These are phyloP conservation scores for Mixia osmundae DNA, from an alignment of 1,284 basidiomycete species.

Conservation along the genomic window DNA sequence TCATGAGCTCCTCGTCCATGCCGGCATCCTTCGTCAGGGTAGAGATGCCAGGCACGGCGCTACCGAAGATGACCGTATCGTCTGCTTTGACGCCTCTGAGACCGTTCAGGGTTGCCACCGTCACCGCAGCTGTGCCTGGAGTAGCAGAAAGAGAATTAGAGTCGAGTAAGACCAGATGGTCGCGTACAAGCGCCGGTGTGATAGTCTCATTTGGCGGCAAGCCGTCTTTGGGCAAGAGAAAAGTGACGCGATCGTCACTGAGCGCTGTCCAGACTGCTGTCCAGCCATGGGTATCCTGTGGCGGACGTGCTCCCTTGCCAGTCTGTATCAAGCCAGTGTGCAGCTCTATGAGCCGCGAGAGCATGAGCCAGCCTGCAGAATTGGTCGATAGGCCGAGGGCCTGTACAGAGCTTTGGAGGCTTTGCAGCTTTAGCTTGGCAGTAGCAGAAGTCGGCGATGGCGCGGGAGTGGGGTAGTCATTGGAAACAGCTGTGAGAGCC, in stretches of 20 bases:
- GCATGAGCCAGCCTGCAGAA: not conserved
- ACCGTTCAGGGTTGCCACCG: not conserved
- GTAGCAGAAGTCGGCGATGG: not conserved
- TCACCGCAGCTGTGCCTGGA: not conserved
- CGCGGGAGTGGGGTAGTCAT: not conserved
- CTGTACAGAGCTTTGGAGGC: not conserved
- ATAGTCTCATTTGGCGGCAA: not conserved
- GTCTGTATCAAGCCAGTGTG: too few relatives aligned
- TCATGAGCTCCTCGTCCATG: not conserved
- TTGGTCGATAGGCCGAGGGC: not conserved
- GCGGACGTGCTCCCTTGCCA: too few relatives aligned
- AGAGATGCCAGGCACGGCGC: not conserved
- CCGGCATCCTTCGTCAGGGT: too few relatives aligned
- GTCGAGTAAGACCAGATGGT: too few relatives aligned
- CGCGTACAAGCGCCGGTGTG: not conserved
- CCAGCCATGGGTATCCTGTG: not conserved
- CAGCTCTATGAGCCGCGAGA: not conserved
- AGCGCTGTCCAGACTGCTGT: too few relatives aligned
- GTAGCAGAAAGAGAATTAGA: not conserved
- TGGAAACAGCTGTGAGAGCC: not conserved
- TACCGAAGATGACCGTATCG: not conserved
- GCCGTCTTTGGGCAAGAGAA: not conserved
- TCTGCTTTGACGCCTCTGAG: not conserved
- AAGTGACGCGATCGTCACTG: not conserved
- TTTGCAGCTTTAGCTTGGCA: not conserved